Percentiles rank a stretch among this genome's conserved stretches.
Conservation (phyloP, 2,329 filamentous ascomycete species). For the Aureobasidium sp. region DNA sequence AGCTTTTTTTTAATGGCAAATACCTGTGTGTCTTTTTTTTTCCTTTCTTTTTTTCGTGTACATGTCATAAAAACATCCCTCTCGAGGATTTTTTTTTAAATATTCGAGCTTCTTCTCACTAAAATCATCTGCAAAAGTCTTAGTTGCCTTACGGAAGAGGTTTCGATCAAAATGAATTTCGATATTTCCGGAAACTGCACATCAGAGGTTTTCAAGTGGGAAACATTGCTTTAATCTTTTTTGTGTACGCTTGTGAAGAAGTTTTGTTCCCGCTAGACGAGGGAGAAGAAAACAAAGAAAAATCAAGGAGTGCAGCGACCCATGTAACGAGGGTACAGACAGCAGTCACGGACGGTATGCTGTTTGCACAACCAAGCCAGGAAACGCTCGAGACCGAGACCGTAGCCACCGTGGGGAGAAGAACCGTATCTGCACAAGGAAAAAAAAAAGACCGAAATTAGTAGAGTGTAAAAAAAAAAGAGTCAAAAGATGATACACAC, state of each 20-base stretch:
- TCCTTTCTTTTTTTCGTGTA: not conserved
- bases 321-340: conserved; percentile 75
- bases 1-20: conserved; percentile 10
- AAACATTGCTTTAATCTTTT: no score
- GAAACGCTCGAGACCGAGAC: conserved; percentile 81
- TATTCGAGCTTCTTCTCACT: no score
- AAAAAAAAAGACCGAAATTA: not conserved
- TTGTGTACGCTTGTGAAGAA: no score
- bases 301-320: conserved; percentile 66
- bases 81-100: no score
- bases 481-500: conserved; percentile 47
- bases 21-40: not conserved
- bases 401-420: conserved; percentile 87
- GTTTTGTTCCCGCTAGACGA: no score
- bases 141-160: no score
- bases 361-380: conserved; percentile 61
- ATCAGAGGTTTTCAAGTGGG: no score
- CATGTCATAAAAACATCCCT: no score
- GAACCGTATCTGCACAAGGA: conserved; percentile 64
- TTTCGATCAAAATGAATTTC: no score
- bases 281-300: no score
- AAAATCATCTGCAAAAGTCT: no score
- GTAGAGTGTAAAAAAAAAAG: not conserved
- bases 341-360: conserved; percentile 60
- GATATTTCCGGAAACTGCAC: no score